phyloP scores from a whole-genome alignment of 2,329 filamentous ascomycete species.

The Apiospora arundinis region DNA sequence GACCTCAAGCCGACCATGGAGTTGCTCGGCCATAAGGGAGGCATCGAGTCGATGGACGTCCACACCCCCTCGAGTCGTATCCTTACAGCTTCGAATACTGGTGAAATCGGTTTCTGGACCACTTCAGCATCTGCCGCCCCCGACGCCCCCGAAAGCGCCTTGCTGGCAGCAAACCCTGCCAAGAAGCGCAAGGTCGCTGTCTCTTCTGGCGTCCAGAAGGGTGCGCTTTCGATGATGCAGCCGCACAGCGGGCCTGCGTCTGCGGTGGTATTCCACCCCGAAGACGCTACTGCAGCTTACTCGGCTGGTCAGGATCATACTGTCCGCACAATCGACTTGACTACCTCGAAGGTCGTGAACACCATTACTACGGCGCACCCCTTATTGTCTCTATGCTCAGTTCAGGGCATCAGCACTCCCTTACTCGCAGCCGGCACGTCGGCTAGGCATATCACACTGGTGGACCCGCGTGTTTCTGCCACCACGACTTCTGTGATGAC shows the following conservation, averaged over 20 bases:
- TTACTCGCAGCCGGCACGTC: constrained; percentile 78
- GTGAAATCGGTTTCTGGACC: constrained; percentile 87
- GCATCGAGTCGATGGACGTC: constrained; percentile 76
- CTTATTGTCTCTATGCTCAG: constrained; percentile 77
- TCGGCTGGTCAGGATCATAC: constrained; percentile 91
- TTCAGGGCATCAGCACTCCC: constrained; percentile 64
- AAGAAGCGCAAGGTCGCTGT: constrained; percentile 76
- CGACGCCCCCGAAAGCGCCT: constrained; percentile 70
- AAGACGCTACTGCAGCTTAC: constrained; percentile 88
- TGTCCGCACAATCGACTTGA: constrained; percentile 87
- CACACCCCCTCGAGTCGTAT: constrained; percentile 77
- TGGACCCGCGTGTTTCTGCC: constrained; percentile 84
- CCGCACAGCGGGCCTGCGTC: constrained; percentile 78
- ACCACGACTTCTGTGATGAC: constrained; percentile 84
- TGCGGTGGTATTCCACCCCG: constrained; percentile 82
- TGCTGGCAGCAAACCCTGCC: constrained; percentile 68
- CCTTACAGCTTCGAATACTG: constrained; percentile 84
- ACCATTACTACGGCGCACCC: constrained; percentile 84
- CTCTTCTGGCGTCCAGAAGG: constrained; percentile 70
- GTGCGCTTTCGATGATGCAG: constrained; percentile 75
- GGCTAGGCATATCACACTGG: constrained; percentile 86
- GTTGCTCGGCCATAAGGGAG: constrained; percentile 80
- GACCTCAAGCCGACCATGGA: constrained; percentile 77
- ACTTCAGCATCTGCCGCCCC: constrained; percentile 79
- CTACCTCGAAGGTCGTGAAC: constrained; percentile 79